phyloP scores from a whole-genome alignment of 2,329 filamentous ascomycete species.

The Penicillium palitans region DNA sequence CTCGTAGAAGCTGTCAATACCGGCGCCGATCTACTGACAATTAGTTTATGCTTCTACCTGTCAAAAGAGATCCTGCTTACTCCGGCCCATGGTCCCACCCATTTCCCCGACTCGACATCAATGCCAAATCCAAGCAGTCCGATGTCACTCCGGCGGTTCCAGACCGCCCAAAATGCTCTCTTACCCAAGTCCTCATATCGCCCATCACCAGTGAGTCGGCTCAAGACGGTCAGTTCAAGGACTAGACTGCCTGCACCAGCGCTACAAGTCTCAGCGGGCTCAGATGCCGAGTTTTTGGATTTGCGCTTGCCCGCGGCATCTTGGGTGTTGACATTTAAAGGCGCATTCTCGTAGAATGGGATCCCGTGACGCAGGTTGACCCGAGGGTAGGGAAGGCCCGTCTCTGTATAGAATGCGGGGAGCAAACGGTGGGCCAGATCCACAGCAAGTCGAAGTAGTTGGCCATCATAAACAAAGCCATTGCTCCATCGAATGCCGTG shows the following conservation, averaged over 20 bases:
- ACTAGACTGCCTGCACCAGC: conserved; percentile 95
- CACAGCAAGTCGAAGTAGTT: conserved; percentile 82
- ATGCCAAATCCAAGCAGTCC: conserved; percentile 89
- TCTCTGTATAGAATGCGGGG: conserved; percentile 87
- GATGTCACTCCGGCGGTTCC: conserved; percentile 79
- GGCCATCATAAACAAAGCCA: conserved; percentile 81
- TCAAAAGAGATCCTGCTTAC: conserved; percentile 29
- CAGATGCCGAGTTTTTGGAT: conserved; percentile 41
- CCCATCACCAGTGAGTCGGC: conserved; percentile 78
- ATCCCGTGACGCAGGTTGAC: conserved; percentile 90
- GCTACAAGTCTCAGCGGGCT: conserved; percentile 95
- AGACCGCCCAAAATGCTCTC: conserved; percentile 95
- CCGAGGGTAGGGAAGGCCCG: conserved; percentile 89
- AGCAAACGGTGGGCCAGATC: conserved; percentile 82
- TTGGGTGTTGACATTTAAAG: conserved; percentile 60
- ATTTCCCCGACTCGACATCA: conserved; percentile 84
- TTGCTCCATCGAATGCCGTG: conserved; percentile 68
- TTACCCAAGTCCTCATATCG: conserved; percentile 91
- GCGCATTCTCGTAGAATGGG: conserved; percentile 87
- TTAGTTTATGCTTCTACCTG: conserved; percentile 9
- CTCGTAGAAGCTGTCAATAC: conserved; percentile 97
- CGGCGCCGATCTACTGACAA: conserved; percentile 71
- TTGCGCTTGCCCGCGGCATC: conserved; percentile 16
- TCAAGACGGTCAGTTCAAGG: conserved; percentile 88
- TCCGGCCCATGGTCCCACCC: conserved; percentile 86